These are phyloP conservation scores for Phytophthora uliginosa DNA, from an alignment of 352 stramenopile species.

Conservation along the genomic window DNA sequence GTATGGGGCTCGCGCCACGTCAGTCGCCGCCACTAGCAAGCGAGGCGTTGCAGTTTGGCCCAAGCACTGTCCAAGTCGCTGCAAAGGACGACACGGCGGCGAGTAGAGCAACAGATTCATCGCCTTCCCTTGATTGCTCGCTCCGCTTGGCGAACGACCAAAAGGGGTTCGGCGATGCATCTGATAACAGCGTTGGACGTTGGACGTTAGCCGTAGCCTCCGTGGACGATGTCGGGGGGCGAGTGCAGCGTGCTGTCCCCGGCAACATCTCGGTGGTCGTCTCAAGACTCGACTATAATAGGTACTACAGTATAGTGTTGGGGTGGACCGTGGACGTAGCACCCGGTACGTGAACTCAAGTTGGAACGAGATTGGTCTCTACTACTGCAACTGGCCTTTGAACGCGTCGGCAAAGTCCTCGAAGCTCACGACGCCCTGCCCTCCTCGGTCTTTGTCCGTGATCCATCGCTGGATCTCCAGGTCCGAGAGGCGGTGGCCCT, in stretches of 20 bases:
- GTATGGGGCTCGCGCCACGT: slow-evolving; percentile 4
- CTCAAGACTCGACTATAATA: neutral
- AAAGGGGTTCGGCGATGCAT: slow-evolving; percentile 8
- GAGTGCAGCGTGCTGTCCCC: too few relatives aligned
- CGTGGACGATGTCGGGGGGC: neutral
- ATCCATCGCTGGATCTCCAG: slow-evolving; percentile 67
- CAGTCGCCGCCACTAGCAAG: slow-evolving; percentile 3
- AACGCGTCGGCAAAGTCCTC: slow-evolving; percentile 56
- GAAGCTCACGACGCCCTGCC: slow-evolving; percentile 52
- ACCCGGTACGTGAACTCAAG: too few relatives aligned
- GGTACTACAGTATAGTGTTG: too few relatives aligned
- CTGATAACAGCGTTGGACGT: slow-evolving; percentile 13
- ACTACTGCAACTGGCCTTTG: slow-evolving; percentile 1
- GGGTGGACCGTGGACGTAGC: too few relatives aligned
- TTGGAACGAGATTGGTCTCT: too few relatives aligned
- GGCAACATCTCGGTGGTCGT: slow-evolving; percentile 17
- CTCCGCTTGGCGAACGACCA: neutral
- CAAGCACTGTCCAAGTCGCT: slow-evolving; percentile 25
- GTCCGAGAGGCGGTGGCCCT: slow-evolving; percentile 35
- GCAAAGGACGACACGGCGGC: slow-evolving; percentile 22
- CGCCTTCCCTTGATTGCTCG: slow-evolving; percentile 32
- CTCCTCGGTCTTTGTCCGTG: slow-evolving; percentile 55
- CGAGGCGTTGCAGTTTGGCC: slow-evolving; percentile 9
- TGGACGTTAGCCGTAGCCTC: neutral
- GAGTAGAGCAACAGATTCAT: slow-evolving; percentile 1